A percentile compares a stretch with the other conserved stretches of the same genome.
These are phyloP conservation scores for Epicoccum nigrum DNA, from an alignment of 2,329 filamentous ascomycete genomes.

Conservation along the genomic window DNA sequence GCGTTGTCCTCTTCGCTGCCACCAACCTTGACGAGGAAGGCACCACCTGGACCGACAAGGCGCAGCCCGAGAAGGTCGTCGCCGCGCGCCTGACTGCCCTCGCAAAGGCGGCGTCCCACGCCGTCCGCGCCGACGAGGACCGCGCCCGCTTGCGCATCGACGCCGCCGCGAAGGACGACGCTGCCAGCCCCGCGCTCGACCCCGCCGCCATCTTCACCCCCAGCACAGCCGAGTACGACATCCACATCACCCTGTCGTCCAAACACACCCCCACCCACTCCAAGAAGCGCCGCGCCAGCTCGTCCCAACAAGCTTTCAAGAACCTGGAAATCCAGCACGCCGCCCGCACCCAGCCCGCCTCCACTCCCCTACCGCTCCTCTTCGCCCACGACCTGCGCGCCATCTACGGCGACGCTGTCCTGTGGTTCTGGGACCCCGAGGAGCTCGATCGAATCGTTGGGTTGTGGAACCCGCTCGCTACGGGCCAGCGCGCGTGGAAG, in stretches of 20 bases:
- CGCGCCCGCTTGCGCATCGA: slow-evolving; percentile 49
- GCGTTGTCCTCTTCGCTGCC: slow-evolving; percentile 78
- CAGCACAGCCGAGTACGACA: slow-evolving; percentile 78
- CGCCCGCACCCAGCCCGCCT: slow-evolving; percentile 42
- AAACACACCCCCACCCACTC: slow-evolving; percentile 50
- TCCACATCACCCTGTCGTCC: slow-evolving; percentile 74
- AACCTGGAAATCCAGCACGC: slow-evolving; percentile 69
- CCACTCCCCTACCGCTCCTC: slow-evolving; percentile 65
- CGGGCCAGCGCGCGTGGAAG: slow-evolving; percentile 65
- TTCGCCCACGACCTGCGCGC: slow-evolving; percentile 71
- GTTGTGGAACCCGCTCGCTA: slow-evolving; percentile 67
- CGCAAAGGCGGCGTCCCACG: slow-evolving; percentile 70
- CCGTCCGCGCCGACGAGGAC: slow-evolving; percentile 58
- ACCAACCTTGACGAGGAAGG: slow-evolving; percentile 80
- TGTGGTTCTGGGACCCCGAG: slow-evolving; percentile 77
- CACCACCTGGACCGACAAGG: slow-evolving; percentile 76
- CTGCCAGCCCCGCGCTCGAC: slow-evolving; percentile 35
- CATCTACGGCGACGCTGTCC: slow-evolving; percentile 70
- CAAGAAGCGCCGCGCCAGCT: slow-evolving; percentile 43
- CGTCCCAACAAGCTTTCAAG: slow-evolving; percentile 66
- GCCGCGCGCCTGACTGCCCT: slow-evolving; percentile 83
- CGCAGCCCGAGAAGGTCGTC: slow-evolving; percentile 76
- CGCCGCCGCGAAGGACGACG: neutral
- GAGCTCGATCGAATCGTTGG: slow-evolving; percentile 66
- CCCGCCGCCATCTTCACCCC: slow-evolving; percentile 72